Conservation (phyloP, 257 asterid species). For the Eucommia ulmoides region DNA sequence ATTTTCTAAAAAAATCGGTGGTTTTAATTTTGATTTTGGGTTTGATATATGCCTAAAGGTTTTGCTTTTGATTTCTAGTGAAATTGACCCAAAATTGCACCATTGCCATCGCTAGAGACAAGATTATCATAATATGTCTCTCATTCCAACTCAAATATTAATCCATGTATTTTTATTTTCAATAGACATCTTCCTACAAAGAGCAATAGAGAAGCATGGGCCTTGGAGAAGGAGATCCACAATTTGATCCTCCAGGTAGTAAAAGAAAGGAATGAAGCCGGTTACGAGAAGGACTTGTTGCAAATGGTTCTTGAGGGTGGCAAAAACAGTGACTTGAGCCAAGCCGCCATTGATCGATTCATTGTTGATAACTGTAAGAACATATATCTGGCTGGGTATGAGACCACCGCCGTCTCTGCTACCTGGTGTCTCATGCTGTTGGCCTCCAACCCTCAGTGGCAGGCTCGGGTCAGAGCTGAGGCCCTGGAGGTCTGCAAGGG, state of each 20-base stretch:
- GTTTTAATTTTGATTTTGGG: too few species aligned
- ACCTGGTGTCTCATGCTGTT: slow-evolving; percentile 78
- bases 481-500: slow-evolving; percentile 42
- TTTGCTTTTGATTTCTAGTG: too few species aligned
- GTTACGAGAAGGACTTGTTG: slow-evolving; percentile 38
- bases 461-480: slow-evolving; percentile 58
- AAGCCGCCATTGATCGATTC: slow-evolving; percentile 25
- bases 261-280: slow-evolving; percentile 17
- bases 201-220: slow-evolving; percentile 45
- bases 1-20: too few species aligned
- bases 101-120: too few species aligned
- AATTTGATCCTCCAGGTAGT: slow-evolving; percentile 38
- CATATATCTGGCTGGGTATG: slow-evolving; percentile 64
- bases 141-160: too few species aligned
- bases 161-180: neutral
- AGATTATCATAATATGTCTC: too few species aligned
- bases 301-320: slow-evolving; percentile 50
- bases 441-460: slow-evolving; percentile 71
- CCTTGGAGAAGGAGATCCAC: slow-evolving; percentile 42
- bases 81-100: too few species aligned
- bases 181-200: slow-evolving; percentile 51
- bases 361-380: slow-evolving; percentile 63
- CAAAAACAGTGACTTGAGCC: slow-evolving; percentile 22
- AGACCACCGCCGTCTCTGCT: slow-evolving; percentile 49
- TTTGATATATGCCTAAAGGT: too few species aligned